phyloP scores from a whole-genome alignment of 208 protist species.

The Acanthamoeba lugdunensis region DNA sequence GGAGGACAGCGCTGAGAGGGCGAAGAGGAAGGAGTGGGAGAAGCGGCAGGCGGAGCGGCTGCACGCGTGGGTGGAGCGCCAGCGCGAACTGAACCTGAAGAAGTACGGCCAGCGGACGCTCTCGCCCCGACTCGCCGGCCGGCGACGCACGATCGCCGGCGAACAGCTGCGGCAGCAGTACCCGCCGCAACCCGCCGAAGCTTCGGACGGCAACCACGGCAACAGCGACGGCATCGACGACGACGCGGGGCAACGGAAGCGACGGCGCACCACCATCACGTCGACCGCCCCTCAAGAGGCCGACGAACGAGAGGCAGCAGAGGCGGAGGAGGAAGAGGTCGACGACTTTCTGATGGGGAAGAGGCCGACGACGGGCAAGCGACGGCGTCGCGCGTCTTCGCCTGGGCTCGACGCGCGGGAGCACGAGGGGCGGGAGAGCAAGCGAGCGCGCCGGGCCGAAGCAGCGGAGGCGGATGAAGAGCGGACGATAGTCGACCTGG shows the following conservation, averaged over 20 bases:
- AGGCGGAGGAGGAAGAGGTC: not conserved
- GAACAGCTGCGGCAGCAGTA: not conserved
- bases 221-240: too few species aligned
- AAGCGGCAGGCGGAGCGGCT: not conserved
- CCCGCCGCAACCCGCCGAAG: not conserved
- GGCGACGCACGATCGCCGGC: not conserved
- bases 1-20: not conserved
- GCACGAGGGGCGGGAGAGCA: not conserved
- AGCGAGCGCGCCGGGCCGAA: not conserved
- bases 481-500: too few species aligned
- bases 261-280: not conserved
- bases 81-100: not conserved
- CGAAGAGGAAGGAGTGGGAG: not conserved
- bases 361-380: not conserved
- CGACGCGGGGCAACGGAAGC: too few species aligned
- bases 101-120: conserved; percentile 16
- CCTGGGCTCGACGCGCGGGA: too few species aligned
- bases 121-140: not conserved
- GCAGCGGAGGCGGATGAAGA: not conserved
- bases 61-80: not conserved
- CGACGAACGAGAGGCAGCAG: not conserved
- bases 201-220: not conserved
- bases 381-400: too few species aligned
- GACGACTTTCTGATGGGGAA: not conserved
- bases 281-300: too few species aligned